phyloP scores from a whole-genome alignment of 2,329 filamentous ascomycete genomes.

The Arachnomyces sp. region DNA sequence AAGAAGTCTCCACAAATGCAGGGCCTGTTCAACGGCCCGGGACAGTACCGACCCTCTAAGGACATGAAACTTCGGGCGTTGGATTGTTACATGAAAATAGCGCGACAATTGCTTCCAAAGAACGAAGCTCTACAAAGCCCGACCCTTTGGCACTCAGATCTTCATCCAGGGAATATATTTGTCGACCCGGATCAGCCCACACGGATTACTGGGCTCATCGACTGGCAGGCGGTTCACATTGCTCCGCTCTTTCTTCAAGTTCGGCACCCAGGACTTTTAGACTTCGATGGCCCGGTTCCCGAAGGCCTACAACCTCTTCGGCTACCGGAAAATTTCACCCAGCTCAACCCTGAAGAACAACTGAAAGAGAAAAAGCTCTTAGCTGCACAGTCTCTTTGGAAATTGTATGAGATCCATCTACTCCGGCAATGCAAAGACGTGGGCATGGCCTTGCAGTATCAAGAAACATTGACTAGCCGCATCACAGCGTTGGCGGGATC shows the following conservation, averaged over 20 bases:
- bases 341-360: background rate
- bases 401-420: background rate
- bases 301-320: background rate
- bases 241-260: conserved; percentile 3
- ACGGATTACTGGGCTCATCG: conserved; percentile 20
- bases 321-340: background rate
- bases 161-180: conserved; percentile 23
- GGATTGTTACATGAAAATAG: conserved; percentile 22
- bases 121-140: conserved; percentile 11
- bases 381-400: conserved; percentile 1
- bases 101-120: conserved; percentile 15
- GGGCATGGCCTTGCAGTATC: background rate
- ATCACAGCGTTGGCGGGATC: conserved; percentile 1
- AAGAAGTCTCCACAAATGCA: conserved; percentile 11
- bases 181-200: conserved; percentile 18
- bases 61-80: too few relatives aligned
- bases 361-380: background rate
- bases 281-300: conserved; percentile 1
- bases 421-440: background rate
- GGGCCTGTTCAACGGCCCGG: conserved; percentile 19
- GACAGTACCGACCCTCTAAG: conserved; percentile 20
- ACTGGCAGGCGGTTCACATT: conserved; percentile 15
- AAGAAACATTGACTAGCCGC: background rate
- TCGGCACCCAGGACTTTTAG: background rate
- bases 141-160: conserved; percentile 22